Evolutionary conservation across 208 protist species (phyloP).

Genomic region (Naegleria lovaniensis): DNA sequence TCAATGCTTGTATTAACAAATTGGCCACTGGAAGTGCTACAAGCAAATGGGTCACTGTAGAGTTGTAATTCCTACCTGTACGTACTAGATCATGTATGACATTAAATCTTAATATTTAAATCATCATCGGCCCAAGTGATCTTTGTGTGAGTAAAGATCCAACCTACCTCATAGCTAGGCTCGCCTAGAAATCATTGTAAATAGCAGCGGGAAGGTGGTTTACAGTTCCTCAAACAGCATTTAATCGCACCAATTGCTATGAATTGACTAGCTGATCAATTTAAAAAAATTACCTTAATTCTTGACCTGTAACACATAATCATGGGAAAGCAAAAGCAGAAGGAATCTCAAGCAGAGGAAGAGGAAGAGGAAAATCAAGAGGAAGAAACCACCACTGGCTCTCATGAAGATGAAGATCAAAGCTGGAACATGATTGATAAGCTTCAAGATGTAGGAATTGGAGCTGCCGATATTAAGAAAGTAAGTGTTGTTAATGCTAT

Average conservation of each 20-base stretch:
- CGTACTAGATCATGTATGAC: no score
- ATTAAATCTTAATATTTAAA: no score
- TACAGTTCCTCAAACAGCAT: no score
- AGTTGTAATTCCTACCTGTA: neutral
- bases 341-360: neutral
- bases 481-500: slow-evolving; percentile 49
- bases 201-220: no score
- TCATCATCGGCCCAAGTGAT: no score
- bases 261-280: no score
- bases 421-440: slow-evolving; percentile 63
- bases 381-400: slow-evolving; percentile 34
- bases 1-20: neutral
- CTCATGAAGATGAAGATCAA: slow-evolving; percentile 35
- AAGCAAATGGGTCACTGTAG: neutral
- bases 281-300: no score
- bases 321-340: neutral
- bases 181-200: no score
- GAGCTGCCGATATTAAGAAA: slow-evolving; percentile 91
- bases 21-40: neutral
- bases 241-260: no score
- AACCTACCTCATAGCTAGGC: no score
- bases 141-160: no score
- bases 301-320: no score
- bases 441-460: slow-evolving; percentile 86
- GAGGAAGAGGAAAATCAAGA: slow-evolving; percentile 36